Evolutionary conservation across 805 yeast species (phyloP), one percentile per base, ranked within the genome.

Genomic region (Yarrowia deformans): DNA sequence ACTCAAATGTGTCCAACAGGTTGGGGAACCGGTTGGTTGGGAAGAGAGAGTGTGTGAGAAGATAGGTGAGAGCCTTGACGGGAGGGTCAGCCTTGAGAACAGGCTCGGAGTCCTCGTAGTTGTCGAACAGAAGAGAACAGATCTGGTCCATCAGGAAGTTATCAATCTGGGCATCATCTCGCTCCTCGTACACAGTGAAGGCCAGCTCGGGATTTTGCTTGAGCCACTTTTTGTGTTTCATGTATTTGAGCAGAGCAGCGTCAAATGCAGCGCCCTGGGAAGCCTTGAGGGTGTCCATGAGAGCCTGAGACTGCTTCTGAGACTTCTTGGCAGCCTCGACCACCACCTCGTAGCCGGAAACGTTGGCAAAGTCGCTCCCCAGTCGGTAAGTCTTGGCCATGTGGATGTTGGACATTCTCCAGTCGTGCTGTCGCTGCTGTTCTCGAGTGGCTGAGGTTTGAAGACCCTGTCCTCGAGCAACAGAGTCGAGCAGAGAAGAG

Each of bases 11-110:
- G 16, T 81, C 75, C 54, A 94, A 78, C 55, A 93, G 77, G 1
- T 87, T 87, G 5, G 79, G 78, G 10, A 91, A 81, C 70, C 82
- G 84, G 19, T 82, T 79, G 16, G 81, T 77, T 10, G 98, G 97
- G 78, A 89, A 93, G 19, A 91, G 79, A 18, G 97, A 97, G 79
- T 94, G 97, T 2, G 97, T 90, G 71, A 94, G 81, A 42, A 93
- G 81, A 75, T 91, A 93, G 0, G 89, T 84, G 60, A 91, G 78
- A 2, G 92, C 82, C 60, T 79, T 79, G 73, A 88, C 87, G 66
- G 95, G 84, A 75, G 78, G 70, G 71, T 63, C 56, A 23, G 43
- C 46, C 55, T 63, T 63, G 42, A 60, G 52, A n/a, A 43, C 66
- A 5, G 66, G 66, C 52, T 45, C 66, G 2, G 39, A 18, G 42